A percentile compares a stretch with the other conserved stretches of the same genome.
Evolutionary conservation across 75 land plant genomes (phyloP).

Genomic region (Selaginella tamariscina): DNA sequence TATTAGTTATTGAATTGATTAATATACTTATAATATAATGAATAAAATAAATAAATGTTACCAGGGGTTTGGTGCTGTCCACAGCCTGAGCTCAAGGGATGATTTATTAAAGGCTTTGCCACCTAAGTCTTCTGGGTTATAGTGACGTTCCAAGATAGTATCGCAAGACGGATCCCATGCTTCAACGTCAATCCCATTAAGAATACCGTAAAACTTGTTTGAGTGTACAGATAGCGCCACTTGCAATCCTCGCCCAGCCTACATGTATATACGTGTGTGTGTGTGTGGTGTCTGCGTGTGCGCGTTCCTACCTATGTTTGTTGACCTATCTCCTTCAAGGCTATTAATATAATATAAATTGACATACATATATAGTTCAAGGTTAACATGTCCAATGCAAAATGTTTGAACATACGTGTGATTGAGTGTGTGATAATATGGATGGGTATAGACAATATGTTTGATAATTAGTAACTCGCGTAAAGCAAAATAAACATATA

Average conservation of each 20-base stretch:
- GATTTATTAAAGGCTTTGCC: slow-evolving; percentile 69
- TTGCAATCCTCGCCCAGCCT: slow-evolving; percentile 85
- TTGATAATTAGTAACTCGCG: too few relatives aligned
- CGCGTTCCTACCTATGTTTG: too few relatives aligned
- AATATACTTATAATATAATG: neutral
- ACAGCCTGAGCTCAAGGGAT: slow-evolving; percentile 32
- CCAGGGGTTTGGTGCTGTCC: slow-evolving; percentile 53
- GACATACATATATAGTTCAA: too few relatives aligned
- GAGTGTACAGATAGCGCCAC: slow-evolving; percentile 54
- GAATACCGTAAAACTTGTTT: slow-evolving; percentile 68
- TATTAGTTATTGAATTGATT: neutral
- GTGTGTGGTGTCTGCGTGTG: too few relatives aligned
- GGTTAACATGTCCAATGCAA: neutral
- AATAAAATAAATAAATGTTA: slow-evolving; percentile 22
- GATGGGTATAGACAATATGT: too few relatives aligned
- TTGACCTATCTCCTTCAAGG: too few relatives aligned
- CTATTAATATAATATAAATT: too few relatives aligned
- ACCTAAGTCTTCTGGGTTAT: slow-evolving; percentile 59
- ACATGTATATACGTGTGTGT: slow-evolving; percentile 11
- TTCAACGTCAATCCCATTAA: slow-evolving; percentile 92
- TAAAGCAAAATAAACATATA: too few relatives aligned
- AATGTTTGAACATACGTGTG: slow-evolving; percentile 3
- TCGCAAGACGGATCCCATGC: slow-evolving; percentile 93
- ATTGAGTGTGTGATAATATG: neutral
- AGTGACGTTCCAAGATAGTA: slow-evolving; percentile 43